These are phyloP conservation scores for Coemansia sp. DNA, from an alignment of 192 early-diverging fungal species.

Conservation along the genomic window DNA sequence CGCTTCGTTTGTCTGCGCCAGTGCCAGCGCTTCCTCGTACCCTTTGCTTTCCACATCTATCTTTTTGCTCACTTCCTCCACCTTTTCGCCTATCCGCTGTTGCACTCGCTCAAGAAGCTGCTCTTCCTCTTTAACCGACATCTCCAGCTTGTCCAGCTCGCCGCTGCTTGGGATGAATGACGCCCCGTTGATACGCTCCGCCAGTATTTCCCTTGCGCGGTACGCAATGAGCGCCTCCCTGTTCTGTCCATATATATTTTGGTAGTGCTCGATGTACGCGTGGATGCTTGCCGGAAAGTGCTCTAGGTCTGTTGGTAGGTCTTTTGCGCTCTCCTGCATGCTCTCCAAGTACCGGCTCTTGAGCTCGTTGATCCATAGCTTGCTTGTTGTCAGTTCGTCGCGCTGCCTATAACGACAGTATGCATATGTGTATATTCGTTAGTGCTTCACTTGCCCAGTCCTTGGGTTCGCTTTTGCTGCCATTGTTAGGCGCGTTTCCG, in stretches of 20 bases:
- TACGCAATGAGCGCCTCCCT: constrained; percentile 36
- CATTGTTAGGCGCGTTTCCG: neutral
- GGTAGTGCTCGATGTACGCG: constrained; percentile 36
- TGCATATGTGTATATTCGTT: neutral
- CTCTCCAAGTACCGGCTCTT: constrained; percentile 44
- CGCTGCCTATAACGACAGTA: constrained; percentile 35
- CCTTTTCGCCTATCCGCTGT: constrained; percentile 36
- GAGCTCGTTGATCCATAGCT: constrained; percentile 46
- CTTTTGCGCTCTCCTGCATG: constrained; percentile 26
- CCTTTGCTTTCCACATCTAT: constrained; percentile 31
- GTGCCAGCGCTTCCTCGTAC: constrained; percentile 27
- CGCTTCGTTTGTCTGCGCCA: constrained; percentile 32
- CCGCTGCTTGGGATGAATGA: constrained; percentile 41
- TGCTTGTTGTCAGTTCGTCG: constrained; percentile 43
- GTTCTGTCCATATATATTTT: constrained; percentile 38
- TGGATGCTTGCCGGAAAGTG: constrained; percentile 42
- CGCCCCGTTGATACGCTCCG: constrained; percentile 40
- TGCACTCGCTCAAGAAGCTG: constrained; percentile 47
- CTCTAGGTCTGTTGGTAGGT: constrained; percentile 40
- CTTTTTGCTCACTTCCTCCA: constrained; percentile 27
- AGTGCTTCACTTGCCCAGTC: too few relatives aligned
- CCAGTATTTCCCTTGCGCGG: constrained; percentile 42
- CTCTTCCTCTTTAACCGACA: constrained; percentile 48
- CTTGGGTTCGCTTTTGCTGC: too few relatives aligned
- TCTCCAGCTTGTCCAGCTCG: constrained; percentile 52